phyloP scores from a whole-genome alignment of 441 rosid species.

The Francoa sonchifolia region DNA sequence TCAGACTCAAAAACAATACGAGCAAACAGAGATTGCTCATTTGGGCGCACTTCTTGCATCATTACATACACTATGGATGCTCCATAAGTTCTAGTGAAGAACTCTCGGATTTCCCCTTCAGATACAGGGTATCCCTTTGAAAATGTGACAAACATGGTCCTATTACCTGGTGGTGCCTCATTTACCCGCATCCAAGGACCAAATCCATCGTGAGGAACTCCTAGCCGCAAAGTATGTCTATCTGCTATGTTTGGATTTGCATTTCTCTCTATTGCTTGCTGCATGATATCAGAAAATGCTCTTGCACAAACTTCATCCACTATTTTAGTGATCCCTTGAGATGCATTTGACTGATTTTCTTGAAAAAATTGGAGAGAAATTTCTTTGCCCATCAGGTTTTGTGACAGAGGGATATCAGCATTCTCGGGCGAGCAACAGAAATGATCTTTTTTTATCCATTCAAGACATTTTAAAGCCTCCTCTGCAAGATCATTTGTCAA shows the following conservation, averaged over 20 bases:
- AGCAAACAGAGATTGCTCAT: not conserved
- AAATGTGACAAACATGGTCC: conserved; percentile 1
- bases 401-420: not conserved
- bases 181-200: not conserved
- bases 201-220: not conserved
- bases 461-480: not conserved
- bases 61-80: conserved; percentile 1
- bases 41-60: not conserved
- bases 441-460: not conserved
- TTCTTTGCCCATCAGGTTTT: not conserved
- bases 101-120: conserved; percentile 2
- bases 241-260: not conserved
- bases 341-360: not conserved
- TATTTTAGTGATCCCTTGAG: not conserved
- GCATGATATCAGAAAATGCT: not conserved
- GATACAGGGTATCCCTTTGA: conserved; percentile 7
- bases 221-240: not conserved
- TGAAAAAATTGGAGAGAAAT: not conserved
- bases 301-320: not conserved
- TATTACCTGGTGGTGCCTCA: not conserved
- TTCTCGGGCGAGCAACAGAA: not conserved
- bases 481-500: not conserved
- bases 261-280: not conserved
- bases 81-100: conserved; percentile 5
- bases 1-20: not conserved